These are phyloP conservation scores for Thraustotheca clavata DNA, from an alignment of 352 stramenopile genomes.

Conservation along the genomic window DNA sequence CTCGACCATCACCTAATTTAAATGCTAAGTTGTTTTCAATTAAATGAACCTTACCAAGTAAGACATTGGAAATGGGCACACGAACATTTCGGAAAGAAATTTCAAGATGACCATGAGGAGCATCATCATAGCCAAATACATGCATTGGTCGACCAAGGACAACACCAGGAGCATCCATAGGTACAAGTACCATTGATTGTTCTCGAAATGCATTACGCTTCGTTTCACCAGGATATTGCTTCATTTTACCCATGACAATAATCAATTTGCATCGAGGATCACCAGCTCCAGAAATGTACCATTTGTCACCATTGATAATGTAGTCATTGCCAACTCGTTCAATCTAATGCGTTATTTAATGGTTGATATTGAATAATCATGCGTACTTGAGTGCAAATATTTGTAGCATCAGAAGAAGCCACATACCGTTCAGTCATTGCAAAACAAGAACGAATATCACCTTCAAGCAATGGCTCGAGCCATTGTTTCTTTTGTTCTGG, in stretches of 20 bases:
- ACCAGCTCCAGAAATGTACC: slow-evolving; percentile 94
- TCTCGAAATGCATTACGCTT: slow-evolving; percentile 43
- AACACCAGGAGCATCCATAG: slow-evolving; percentile 29
- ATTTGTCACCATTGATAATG: slow-evolving; percentile 93
- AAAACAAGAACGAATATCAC: slow-evolving; percentile 92
- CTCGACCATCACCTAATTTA: slow-evolving; percentile 44
- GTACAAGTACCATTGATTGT: slow-evolving; percentile 78
- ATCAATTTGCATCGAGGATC: slow-evolving; percentile 92
- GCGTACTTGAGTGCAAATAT: slow-evolving; percentile 85
- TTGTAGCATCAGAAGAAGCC: slow-evolving; percentile 93
- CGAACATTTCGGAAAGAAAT: slow-evolving; percentile 52
- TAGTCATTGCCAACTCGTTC: slow-evolving; percentile 74
- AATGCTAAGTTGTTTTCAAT: background rate
- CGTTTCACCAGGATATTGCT: slow-evolving; percentile 25
- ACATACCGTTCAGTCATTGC: slow-evolving; percentile 97
- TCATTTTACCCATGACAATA: slow-evolving; percentile 74
- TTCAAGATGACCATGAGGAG: slow-evolving; percentile 85
- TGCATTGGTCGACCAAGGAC: slow-evolving; percentile 49
- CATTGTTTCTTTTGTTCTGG: slow-evolving; percentile 66
- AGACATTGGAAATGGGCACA: slow-evolving; percentile 26
- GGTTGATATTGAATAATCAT: slow-evolving; percentile 10
- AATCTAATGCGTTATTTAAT: background rate
- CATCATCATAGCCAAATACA: slow-evolving; percentile 97
- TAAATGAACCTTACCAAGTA: slow-evolving; percentile 37
- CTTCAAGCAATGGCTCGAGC: slow-evolving; percentile 89